Evolutionary conservation across 495 filamentous ascomycete genomes (phyloP), one percentile per base, ranked within the genome.

Genomic region (Staphylotrichum tortipilum): DNA sequence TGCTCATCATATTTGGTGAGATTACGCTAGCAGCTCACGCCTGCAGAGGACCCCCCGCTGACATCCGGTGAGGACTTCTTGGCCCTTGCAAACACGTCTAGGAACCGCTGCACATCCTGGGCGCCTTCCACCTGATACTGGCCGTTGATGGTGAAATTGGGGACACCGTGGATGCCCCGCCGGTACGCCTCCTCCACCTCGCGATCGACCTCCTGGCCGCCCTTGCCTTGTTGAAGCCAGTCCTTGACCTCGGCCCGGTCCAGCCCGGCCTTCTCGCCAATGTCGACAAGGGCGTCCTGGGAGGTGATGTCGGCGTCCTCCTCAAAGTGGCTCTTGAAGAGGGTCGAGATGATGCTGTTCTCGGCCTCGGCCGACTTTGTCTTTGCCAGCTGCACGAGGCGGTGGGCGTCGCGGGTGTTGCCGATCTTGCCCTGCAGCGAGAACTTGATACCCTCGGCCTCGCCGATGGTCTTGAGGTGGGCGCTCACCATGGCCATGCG

Each of bases 321-420:
- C 64, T 94, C 85, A 47, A 90, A 89, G 56, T 91, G 88, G 6
- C 76, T 73, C 18, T 67, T 70, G 66, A 94, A 89, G 7, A 94
- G 62, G 45, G 80, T 72, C 55, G 83, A 77, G 1, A 87, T 76
- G 19, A 89, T 75, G 17, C 73, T 70, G 6, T 78, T 82, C 63
- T 89, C 80, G 17, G 79, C 41, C 5, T 68, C 69, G 31, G 67
- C 59, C 11, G 71, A 70, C 53, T 81, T 80, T 26, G 75, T 69
- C 48, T 79, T 82, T 15, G 77, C 86, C 42, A 84, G 75, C 61
- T 87, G 81, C 19, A 90, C 72, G 40, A 94, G 60, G 17, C 86
- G 75, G 57, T 94, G 88, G 38, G 80, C 81, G 49, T 94, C 83
- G 33, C 84, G 66, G 9, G 88, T 91, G 42, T 79, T 83, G n/a